A percentile compares a stretch with the other conserved stretches of the same genome.
These are phyloP conservation scores for Barnettozyma sucrosica DNA, from an alignment of 805 yeast genomes.

Conservation along the genomic window DNA sequence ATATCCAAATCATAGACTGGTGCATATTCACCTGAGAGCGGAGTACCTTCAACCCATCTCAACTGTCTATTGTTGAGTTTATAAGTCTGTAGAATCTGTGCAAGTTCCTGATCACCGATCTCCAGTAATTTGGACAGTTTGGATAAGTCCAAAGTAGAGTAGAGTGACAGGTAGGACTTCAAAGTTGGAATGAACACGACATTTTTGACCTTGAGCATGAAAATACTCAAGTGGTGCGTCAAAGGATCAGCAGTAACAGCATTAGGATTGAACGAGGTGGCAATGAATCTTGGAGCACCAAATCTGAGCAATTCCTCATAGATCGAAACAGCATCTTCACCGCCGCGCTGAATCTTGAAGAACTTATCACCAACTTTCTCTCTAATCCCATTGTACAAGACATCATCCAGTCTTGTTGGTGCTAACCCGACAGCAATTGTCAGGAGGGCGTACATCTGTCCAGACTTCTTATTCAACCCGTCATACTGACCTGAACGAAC, in stretches of 20 bases:
- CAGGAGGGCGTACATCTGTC: conserved; percentile 45
- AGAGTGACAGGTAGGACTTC: conserved; percentile 40
- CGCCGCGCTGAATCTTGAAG: conserved; percentile 36
- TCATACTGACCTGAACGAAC: conserved; percentile 40
- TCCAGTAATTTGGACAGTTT: conserved; percentile 38
- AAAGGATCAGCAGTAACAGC: conserved; percentile 36
- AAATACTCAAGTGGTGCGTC: conserved; percentile 37
- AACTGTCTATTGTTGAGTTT: conserved; percentile 41
- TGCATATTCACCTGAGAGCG: conserved; percentile 36
- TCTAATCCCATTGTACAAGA: conserved; percentile 36
- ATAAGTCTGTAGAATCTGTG: conserved; percentile 36
- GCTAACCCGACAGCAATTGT: conserved; percentile 40
- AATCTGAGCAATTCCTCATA: conserved; percentile 42
- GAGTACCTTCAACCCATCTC: conserved; percentile 36
- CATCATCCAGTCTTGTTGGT: conserved; percentile 43
- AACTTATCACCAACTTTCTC: conserved; percentile 44
- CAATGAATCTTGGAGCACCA: conserved; percentile 45
- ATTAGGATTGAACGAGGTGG: conserved; percentile 30
- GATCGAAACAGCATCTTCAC: conserved; percentile 34
- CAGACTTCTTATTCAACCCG: conserved; percentile 40
- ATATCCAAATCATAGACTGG: conserved; percentile 41
- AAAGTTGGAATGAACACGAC: conserved; percentile 34
- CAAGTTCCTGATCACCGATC: conserved; percentile 29
- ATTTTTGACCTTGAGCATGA: conserved; percentile 36
- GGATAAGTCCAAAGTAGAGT: conserved; percentile 39